These are phyloP conservation scores for Dichotomopilus funicola DNA, from an alignment of 2,329 filamentous ascomycete genomes.

Conservation along the genomic window DNA sequence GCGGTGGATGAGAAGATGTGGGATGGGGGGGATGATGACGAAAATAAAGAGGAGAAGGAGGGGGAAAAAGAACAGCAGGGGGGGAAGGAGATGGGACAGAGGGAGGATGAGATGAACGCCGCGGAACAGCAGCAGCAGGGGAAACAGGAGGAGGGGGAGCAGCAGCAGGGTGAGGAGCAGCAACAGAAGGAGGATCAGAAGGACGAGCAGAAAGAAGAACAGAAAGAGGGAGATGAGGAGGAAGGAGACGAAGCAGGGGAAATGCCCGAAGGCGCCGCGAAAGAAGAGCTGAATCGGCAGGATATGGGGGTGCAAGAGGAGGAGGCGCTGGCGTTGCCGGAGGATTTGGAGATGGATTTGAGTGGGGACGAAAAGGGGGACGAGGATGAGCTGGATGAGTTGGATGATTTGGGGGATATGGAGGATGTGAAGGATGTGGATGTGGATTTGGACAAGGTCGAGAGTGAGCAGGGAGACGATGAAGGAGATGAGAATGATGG, in stretches of 20 bases:
- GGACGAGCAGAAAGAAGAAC: slow-evolving; percentile 56
- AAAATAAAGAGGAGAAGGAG: slow-evolving; percentile 74
- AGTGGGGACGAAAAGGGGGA: slow-evolving; percentile 44
- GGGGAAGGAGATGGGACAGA: slow-evolving; percentile 47
- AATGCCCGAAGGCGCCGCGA: slow-evolving; percentile 39
- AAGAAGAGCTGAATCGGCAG: slow-evolving; percentile 53
- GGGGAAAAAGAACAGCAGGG: slow-evolving; percentile 61
- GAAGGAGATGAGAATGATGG: not conserved
- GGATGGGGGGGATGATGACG: slow-evolving; percentile 77
- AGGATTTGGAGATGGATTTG: slow-evolving; percentile 70
- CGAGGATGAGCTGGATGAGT: slow-evolving; percentile 54
- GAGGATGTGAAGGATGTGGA: slow-evolving; percentile 33
- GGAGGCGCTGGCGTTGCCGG: slow-evolving; percentile 74
- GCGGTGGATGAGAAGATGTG: slow-evolving; percentile 98
- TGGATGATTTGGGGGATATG: slow-evolving; percentile 52
- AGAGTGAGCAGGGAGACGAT: slow-evolving; percentile 40
- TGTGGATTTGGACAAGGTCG: slow-evolving; percentile 32
- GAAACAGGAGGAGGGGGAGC: slow-evolving; percentile 41
- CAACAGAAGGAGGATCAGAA: slow-evolving; percentile 30
- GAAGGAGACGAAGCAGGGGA: slow-evolving; percentile 27
- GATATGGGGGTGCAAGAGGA: slow-evolving; percentile 76
- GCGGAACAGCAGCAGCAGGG: slow-evolving; percentile 48
- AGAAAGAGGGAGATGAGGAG: slow-evolving; percentile 54
- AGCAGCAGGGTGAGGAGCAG: slow-evolving; percentile 37
- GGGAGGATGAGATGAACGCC: slow-evolving; percentile 48